phyloP scores from a whole-genome alignment of 2,329 filamentous ascomycete genomes.

The Xylariaceae sp. region DNA sequence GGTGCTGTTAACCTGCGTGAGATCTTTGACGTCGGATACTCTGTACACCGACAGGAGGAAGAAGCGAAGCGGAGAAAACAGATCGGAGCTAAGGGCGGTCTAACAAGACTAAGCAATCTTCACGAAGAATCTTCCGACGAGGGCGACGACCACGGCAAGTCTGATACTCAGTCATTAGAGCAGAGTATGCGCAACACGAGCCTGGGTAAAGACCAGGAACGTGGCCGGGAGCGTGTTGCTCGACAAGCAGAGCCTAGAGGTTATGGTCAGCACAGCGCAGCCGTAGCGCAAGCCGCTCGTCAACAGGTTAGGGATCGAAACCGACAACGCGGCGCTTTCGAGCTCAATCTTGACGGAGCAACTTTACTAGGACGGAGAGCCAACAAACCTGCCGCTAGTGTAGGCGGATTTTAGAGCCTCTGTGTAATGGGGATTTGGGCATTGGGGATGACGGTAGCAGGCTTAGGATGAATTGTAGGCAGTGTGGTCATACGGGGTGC shows the following conservation, averaged over 20 bases:
- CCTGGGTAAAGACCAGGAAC: constrained; percentile 51
- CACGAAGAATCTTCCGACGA: constrained; percentile 65
- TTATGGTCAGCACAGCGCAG: constrained; percentile 83
- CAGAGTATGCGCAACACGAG: constrained; percentile 82
- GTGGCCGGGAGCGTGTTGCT: constrained; percentile 45
- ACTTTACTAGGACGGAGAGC: constrained; percentile 73
- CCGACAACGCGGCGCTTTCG: constrained; percentile 75
- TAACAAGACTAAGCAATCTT: constrained; percentile 53
- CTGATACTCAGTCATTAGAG: constrained; percentile 64
- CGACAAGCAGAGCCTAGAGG: constrained; percentile 51
- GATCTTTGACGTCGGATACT: constrained; percentile 97
- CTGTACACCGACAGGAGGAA: constrained; percentile 93
- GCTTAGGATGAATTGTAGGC: constrained; percentile 2
- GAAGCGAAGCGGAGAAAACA: constrained; percentile 89
- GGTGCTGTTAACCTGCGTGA: constrained; percentile 93
- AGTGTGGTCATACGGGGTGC: constrained; percentile 5
- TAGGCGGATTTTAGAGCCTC: constrained; percentile 31
- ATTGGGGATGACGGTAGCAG: constrained; percentile 7
- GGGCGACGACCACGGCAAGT: constrained; percentile 40
- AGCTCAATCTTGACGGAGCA: constrained; percentile 85
- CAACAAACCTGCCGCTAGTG: constrained; percentile 47
- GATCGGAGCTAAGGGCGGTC: constrained; percentile 65
- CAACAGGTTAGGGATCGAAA: constrained; percentile 67
- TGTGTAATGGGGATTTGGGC: neutral
- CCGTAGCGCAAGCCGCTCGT: constrained; percentile 77